phyloP scores from a whole-genome alignment of 257 asterid species.

The Solanum habrochaites region DNA sequence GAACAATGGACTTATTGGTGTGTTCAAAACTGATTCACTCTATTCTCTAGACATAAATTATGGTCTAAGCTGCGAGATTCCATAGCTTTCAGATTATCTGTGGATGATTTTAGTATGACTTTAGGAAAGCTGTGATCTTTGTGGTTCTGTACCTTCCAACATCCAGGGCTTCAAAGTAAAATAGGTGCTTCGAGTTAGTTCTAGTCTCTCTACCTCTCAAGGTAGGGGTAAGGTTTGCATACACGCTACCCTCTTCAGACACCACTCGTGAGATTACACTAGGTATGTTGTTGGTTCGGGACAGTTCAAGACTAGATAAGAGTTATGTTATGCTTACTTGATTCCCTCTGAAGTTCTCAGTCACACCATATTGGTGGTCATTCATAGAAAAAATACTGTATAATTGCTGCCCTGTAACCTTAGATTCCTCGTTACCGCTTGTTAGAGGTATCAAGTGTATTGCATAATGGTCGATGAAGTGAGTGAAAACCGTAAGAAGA shows the following conservation, averaged over 20 bases:
- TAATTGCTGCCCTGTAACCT: not conserved
- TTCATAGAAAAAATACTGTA: not conserved
- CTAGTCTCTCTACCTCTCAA: not conserved
- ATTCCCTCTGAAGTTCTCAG: not conserved
- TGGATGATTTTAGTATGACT: not conserved
- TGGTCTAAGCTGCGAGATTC: not conserved
- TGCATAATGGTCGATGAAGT: not conserved
- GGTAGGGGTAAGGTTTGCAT: not conserved
- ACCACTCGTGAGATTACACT: not conserved
- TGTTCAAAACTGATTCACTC: not conserved
- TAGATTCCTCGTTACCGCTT: not conserved
- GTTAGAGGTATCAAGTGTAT: not conserved
- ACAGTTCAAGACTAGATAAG: not conserved
- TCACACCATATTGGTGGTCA: not conserved
- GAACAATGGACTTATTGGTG: not conserved
- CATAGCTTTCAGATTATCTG: not conserved
- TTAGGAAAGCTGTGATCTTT: not conserved
- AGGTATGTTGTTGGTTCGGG: not conserved
- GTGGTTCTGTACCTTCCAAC: not conserved
- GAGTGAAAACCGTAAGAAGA: not conserved
- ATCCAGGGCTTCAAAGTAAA: not conserved
- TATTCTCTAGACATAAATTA: not conserved
- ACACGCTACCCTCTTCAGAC: not conserved
- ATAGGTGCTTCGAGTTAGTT: not conserved
- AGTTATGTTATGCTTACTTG: not conserved